A percentile compares a stretch with the other conserved stretches of the same genome.
These are phyloP conservation scores for Tubosaeta brunneosetosa DNA, from an alignment of 768 basidiomycete genomes.

Conservation along the genomic window DNA sequence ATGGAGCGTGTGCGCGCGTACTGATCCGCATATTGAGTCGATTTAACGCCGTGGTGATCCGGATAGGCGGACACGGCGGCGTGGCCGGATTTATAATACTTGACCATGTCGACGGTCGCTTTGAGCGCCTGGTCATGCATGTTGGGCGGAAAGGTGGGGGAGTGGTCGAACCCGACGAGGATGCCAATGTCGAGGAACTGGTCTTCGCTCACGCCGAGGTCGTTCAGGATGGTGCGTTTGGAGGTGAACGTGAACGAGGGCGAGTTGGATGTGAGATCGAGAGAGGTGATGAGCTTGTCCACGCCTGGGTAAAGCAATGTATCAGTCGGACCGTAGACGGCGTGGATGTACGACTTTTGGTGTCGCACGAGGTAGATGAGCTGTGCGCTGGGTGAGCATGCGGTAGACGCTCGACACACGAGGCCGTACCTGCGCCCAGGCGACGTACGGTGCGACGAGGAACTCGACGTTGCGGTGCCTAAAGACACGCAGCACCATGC, in stretches of 20 bases:
- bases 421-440: constrained; percentile 84
- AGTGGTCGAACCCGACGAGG: constrained; percentile 84
- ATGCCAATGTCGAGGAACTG: constrained; percentile 95
- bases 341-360: constrained; percentile 89
- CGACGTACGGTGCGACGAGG: constrained; percentile 90
- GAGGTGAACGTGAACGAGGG: constrained; percentile 83
- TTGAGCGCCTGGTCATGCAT: constrained; percentile 78
- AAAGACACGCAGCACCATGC: constrained; percentile 87
- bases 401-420: constrained; percentile 25
- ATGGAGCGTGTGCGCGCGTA: constrained; percentile 88
- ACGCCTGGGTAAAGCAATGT: constrained; percentile 82
- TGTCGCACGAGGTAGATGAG: constrained; percentile 94
- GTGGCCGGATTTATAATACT: constrained; percentile 86
- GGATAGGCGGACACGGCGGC: constrained; percentile 71
- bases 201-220: constrained; percentile 68
- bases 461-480: constrained; percentile 95
- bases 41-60: constrained; percentile 80
- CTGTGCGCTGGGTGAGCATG: constrained; percentile 38
- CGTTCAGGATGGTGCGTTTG: constrained; percentile 67
- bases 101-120: constrained; percentile 87
- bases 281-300: constrained; percentile 84
- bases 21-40: constrained; percentile 73
- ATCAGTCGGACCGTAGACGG: constrained; percentile 89
- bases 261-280: constrained; percentile 65
- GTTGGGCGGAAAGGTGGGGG: constrained; percentile 76